A percentile compares a stretch with the other conserved stretches of the same genome.
These are phyloP conservation scores for Plantago elongata DNA, from an alignment of 257 asterid species.

Conservation along the genomic window DNA sequence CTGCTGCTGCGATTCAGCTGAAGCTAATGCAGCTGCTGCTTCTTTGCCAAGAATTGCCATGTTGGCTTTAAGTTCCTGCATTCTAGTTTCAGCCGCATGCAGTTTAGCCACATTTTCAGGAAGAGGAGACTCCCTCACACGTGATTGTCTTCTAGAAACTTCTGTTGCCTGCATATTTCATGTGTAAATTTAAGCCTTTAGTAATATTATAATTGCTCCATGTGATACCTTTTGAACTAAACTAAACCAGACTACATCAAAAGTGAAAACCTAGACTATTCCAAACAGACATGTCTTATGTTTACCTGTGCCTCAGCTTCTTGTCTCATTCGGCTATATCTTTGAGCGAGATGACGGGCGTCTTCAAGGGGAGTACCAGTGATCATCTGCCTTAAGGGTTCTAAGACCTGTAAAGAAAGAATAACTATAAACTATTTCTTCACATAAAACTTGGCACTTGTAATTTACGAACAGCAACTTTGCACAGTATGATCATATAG, in stretches of 20 bases:
- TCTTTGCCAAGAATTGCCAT: conserved; percentile 99
- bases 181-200: conserved; percentile 10
- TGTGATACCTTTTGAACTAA: not conserved
- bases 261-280: not conserved
- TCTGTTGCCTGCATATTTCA: conserved; percentile 65
- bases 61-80: conserved; percentile 88
- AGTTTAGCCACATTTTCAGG: conserved; percentile 89
- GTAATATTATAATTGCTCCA: not conserved
- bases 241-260: not conserved
- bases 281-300: conserved; percentile 1
- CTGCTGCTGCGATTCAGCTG: conserved; percentile 96
- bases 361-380: conserved; percentile 83
- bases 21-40: conserved; percentile 87
- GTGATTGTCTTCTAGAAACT: conserved; percentile 90
- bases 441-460: not conserved
- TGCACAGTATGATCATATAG: conserved; percentile 6
- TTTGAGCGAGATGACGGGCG: conserved; percentile 99
- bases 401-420: conserved; percentile 59
- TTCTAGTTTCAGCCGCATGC: conserved; percentile 85
- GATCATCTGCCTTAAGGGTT: conserved; percentile 91
- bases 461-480: not conserved
- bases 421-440: conserved; percentile 1
- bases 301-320: conserved; percentile 94
- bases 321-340: conserved; percentile 94
- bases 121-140: conserved; percentile 89